Conservation (phyloP, 306 rosid genomes). For the Mimosa bimucronata region DNA sequence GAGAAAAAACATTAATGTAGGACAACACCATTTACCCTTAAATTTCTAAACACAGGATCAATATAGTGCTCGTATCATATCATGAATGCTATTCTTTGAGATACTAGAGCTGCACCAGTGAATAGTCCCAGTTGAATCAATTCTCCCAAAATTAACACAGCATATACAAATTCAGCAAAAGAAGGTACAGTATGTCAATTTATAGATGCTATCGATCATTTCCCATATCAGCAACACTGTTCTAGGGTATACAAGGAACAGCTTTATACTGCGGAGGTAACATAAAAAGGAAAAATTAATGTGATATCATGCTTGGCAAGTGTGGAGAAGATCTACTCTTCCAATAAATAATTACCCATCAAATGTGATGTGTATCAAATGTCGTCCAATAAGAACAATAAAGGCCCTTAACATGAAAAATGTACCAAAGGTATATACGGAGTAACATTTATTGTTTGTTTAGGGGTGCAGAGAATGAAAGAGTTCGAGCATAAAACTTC, state of each 20-base stretch:
- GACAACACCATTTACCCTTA: background rate
- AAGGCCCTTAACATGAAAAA: background rate
- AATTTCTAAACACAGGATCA: background rate
- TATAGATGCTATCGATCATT: background rate
- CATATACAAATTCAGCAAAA: background rate
- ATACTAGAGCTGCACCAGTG: slow-evolving; percentile 7
- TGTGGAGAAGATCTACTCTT: background rate
- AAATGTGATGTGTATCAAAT: slow-evolving; percentile 14
- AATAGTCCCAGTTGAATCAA: background rate
- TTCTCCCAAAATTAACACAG: background rate
- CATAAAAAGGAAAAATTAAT: background rate
- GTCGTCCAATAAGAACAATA: background rate
- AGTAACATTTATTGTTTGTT: background rate
- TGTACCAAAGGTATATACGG: background rate
- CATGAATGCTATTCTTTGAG: background rate
- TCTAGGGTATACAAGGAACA: background rate
- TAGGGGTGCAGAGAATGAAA: background rate
- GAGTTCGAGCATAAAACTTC: background rate
- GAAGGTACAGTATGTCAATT: background rate
- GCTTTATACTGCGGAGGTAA: slow-evolving; percentile 1
- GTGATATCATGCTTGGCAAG: background rate
- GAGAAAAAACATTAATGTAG: background rate
- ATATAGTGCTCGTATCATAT: background rate
- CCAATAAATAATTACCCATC: slow-evolving; percentile 1
- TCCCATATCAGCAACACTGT: slow-evolving; percentile 16